Evolutionary conservation across 2,329 filamentous ascomycete genomes (phyloP).

Genomic region (Ceratocystis albifundus): DNA sequence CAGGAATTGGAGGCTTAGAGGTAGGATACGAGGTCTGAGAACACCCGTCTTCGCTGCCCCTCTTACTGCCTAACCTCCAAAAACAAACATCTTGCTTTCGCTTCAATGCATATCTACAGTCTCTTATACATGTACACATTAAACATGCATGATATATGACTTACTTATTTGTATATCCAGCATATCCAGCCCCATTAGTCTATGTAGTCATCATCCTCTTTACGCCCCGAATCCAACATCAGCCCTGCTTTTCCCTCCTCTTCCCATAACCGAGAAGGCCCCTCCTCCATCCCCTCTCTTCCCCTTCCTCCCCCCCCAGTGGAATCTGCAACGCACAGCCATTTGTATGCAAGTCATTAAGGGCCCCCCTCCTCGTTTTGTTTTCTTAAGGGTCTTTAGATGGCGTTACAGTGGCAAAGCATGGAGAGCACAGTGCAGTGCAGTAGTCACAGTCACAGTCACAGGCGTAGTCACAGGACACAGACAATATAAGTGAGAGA

Average conservation of each 20-base stretch:
- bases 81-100: no score
- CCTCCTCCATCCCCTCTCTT: background rate
- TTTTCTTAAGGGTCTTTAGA: background rate
- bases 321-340: background rate
- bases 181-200: background rate
- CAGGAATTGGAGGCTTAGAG: no score
- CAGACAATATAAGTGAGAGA: background rate
- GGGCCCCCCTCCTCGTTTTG: background rate
- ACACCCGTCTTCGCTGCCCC: no score
- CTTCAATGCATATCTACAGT: no score
- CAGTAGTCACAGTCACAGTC: background rate
- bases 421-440: background rate
- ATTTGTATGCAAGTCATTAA: conserved; percentile 2
- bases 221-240: background rate
- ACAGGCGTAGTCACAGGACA: background rate
- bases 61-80: no score
- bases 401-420: background rate
- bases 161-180: no score
- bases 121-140: background rate
- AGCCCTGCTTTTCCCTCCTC: background rate
- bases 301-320: background rate
- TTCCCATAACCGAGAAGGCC: background rate
- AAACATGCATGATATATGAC: background rate
- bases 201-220: background rate
- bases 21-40: no score